Evolutionary conservation across 2,329 filamentous ascomycete species (phyloP).

Genomic region (Xylariaceae sp.): DNA sequence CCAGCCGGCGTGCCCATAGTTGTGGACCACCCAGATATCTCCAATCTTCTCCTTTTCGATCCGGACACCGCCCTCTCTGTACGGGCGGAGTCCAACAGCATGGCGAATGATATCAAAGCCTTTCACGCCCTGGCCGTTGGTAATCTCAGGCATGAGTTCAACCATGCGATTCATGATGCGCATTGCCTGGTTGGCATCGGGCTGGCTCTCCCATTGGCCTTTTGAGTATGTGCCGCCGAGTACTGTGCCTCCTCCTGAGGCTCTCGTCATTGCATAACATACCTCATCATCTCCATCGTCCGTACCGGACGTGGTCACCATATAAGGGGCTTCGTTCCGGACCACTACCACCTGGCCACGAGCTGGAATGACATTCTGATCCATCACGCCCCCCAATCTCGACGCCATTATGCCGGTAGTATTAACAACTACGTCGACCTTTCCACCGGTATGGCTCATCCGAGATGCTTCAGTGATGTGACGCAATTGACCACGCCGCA

Average conservation of each 20-base stretch:
- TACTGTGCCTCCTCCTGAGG: slow-evolving; percentile 74
- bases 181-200: slow-evolving; percentile 72
- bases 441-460: slow-evolving; percentile 53
- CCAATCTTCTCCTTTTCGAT: slow-evolving; percentile 69
- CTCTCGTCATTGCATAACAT: slow-evolving; percentile 78
- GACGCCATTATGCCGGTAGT: slow-evolving; percentile 75
- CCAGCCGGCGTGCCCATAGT: slow-evolving; percentile 76
- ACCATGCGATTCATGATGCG: slow-evolving; percentile 81
- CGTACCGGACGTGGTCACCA: slow-evolving; percentile 66
- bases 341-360: slow-evolving; percentile 83
- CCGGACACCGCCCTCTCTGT: slow-evolving; percentile 67
- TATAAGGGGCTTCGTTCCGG: slow-evolving; percentile 68
- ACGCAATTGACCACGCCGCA: slow-evolving; percentile 59
- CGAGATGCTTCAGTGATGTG: slow-evolving; percentile 68
- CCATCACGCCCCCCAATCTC: slow-evolving; percentile 76
- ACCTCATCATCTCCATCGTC: slow-evolving; percentile 70
- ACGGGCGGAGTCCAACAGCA: slow-evolving; percentile 75
- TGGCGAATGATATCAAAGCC: slow-evolving; percentile 73
- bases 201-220: slow-evolving; percentile 72
- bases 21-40: slow-evolving; percentile 66
- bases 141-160: slow-evolving; percentile 60
- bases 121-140: slow-evolving; percentile 63
- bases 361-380: slow-evolving; percentile 66
- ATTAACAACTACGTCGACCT: slow-evolving; percentile 71
- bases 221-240: slow-evolving; percentile 82